Evolutionary conservation across 1,284 basidiomycete genomes (phyloP).

Genomic region (Termitomyces sp.): DNA sequence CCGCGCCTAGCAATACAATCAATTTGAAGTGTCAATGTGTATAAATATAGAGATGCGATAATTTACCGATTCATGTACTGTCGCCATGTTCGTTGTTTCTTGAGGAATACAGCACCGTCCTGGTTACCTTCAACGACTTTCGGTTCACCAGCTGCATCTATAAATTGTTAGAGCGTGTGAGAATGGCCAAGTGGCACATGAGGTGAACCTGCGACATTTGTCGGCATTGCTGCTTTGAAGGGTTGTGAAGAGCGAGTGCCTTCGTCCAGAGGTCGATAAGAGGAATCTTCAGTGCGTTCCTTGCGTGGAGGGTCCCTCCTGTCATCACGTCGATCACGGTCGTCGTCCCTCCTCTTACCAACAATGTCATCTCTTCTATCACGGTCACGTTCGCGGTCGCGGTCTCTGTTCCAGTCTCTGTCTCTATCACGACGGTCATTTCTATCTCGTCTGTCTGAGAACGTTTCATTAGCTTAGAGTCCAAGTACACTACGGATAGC

Average conservation of each 20-base stretch:
- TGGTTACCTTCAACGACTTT: constrained; percentile 80
- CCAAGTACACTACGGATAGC: background rate
- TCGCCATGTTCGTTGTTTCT: constrained; percentile 91
- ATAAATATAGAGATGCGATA: background rate
- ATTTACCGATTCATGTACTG: constrained; percentile 91
- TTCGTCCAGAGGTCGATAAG: constrained; percentile 19
- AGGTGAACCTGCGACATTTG: constrained; percentile 6
- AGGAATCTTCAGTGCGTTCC: constrained; percentile 22
- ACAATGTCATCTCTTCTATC: constrained; percentile 33
- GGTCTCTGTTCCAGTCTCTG: constrained; percentile 31
- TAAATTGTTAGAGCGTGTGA: background rate
- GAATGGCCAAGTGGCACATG: background rate
- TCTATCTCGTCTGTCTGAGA: constrained; percentile 22
- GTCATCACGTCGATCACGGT: constrained; percentile 30
- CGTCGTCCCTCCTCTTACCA: constrained; percentile 28
- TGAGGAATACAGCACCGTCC: constrained; percentile 69
- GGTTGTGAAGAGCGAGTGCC: constrained; percentile 12
- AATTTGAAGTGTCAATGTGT: background rate
- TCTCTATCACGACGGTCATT: constrained; percentile 33
- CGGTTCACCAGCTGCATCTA: background rate
- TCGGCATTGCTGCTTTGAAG: constrained; percentile 13
- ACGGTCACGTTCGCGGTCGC: constrained; percentile 25
- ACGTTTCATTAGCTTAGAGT: background rate
- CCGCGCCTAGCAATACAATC: constrained; percentile 53
- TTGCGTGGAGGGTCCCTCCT: constrained; percentile 26